Evolutionary conservation across 2,329 filamentous ascomycete genomes (phyloP), one percentile per base, ranked within the genome.

Genomic region (Trichoderma polysporum): DNA sequence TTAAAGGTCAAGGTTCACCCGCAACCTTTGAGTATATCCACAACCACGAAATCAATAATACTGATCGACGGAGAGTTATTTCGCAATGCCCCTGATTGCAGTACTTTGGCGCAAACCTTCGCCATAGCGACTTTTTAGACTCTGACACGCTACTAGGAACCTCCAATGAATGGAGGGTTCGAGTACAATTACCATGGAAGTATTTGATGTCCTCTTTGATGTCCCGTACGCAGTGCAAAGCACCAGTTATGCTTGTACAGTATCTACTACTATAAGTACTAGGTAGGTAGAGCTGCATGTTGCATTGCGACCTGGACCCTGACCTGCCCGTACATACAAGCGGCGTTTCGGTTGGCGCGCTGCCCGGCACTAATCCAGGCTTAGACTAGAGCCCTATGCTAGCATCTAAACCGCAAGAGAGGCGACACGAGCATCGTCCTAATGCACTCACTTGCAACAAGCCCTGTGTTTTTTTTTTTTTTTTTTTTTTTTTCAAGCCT

Each of bases 361-460:
- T 47, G 60, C 50, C 60, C 37, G 50, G 49, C 49, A 27, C 60
- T 45, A 56, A 27, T 27, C 49, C 27, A 17, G 5, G 47, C 49
- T 8, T 3, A 19, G 60, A 15, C 8, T 31, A 62, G 25, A 53
- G 22, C 9, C 12, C n/a, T 33, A 25, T 41, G 19, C 45, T 61
- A 39, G 58, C 45, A 52, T 61, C 17, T 13, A 62, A 62, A 62
- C 33, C 45, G 58, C 33, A 35, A 50, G 27, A 61, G n/a, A 53
- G 59, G 59, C 59, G 59, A 41, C 39, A 19, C 19, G 39, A 53
- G 47, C 59, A 53, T n/a, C 29, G 13, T 52, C 8, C 59, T 53
- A 41, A 62, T 62, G 59, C 59, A 62, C 49, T 62, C 49, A 62
- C 59, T 62, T 53, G 59, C 59, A 29, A 53, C 59, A 7, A 53